Base-by-base conservation (phyloP, 768 basidiomycete genomes). In the Termitomyces eurrhizus region DNA sequence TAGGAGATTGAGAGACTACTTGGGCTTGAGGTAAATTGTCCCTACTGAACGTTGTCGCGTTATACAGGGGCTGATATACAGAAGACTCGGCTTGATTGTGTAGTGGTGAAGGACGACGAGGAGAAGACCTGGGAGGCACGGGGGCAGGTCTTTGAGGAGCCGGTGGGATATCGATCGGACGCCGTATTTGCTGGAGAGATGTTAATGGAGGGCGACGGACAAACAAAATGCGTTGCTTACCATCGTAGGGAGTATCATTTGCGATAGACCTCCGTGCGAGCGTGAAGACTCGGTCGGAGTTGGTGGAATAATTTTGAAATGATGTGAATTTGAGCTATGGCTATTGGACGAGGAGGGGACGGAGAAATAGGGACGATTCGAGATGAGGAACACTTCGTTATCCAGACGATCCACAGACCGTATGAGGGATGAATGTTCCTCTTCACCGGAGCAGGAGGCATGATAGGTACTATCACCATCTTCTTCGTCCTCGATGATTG, bases 381-480 rank as follows among this genome's bases (percentile, higher is more conserved):
- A 60, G 41, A 67, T 66, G 21, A 68, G 59, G 39, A 68, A 65
- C 2, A 67, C 65, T 51, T 61, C 44, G 42, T 66, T 66, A 12
- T 60, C 55, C 16, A 9, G 26, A 24, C 64, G 53, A 8, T 65
- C 65, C 6, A 8, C 4, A 8, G 55, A 56, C 7, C 61, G 52
- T 4, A 69, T 65, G 39, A 69, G 50, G 4, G 64, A 63, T 7
- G 56, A 44, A 24, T 61, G 56, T 49, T 66, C 66, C 35, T 66
- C 52, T 1, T 60, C 42, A 9, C 9, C 65, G 13, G 58, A 9
- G 24, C 48, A n/a, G 11, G 60, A 57, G 11, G 60, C 51, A 39
- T 36, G 51, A 16, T 44, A 36, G 2, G 35, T 26, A 42, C 55
- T 52, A 7, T 26, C 56, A 8, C n/a, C 42, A 4, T 65, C 65